These are phyloP conservation scores for Rhodotorula sp. DNA, from an alignment of 1,284 basidiomycete genomes.

Conservation along the genomic window DNA sequence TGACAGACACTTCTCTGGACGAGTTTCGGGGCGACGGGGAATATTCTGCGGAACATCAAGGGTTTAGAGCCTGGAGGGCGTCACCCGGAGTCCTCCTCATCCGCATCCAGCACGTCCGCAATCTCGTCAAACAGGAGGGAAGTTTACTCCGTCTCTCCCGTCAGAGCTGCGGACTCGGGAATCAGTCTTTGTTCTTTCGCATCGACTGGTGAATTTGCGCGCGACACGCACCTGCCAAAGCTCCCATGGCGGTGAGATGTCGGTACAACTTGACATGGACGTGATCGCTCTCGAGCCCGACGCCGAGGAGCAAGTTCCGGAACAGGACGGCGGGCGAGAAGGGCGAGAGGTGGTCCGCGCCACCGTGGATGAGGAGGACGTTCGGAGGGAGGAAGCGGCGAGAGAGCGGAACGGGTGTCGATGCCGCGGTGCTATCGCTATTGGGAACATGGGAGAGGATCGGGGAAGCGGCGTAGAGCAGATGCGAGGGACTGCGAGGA, in stretches of 20 bases:
- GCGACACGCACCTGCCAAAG: slow-evolving; percentile 18
- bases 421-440: neutral
- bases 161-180: neutral
- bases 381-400: slow-evolving; percentile 44
- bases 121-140: neutral
- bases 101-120: neutral
- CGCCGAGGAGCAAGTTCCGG: slow-evolving; percentile 46
- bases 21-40: no score
- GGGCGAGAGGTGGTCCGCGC: slow-evolving; percentile 45
- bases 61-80: no score
- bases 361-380: slow-evolving; percentile 48
- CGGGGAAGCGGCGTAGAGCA: slow-evolving; percentile 48
- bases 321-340: slow-evolving; percentile 48
- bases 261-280: slow-evolving; percentile 48
- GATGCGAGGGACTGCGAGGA: slow-evolving; percentile 48
- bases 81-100: neutral
- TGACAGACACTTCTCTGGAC: no score
- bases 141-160: neutral
- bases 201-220: neutral
- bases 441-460: slow-evolving; percentile 40
- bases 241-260: slow-evolving; percentile 33
- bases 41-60: no score
- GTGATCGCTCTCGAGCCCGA: slow-evolving; percentile 43
- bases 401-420: neutral
- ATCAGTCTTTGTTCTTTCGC: neutral